A percentile compares a stretch with the other conserved stretches of the same genome.
Evolutionary conservation across 2,329 filamentous ascomycete genomes (phyloP).

Genomic region (Nemania diffusa): DNA sequence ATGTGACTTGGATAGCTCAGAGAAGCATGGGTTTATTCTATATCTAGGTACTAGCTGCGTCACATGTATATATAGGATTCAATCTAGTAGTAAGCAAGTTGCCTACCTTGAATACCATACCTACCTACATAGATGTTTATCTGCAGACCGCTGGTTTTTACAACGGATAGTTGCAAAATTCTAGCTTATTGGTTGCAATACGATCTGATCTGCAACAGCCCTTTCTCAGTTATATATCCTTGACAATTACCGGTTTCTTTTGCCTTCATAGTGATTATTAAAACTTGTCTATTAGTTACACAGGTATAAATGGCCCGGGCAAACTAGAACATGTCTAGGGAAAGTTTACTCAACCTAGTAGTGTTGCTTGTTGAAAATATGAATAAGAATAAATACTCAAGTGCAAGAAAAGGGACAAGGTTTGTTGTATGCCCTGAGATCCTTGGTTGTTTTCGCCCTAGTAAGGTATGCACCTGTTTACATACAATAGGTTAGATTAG

Average conservation of each 20-base stretch:
- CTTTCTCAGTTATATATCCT: not conserved
- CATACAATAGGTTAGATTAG: too few relatives aligned
- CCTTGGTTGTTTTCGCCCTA: not conserved
- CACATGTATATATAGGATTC: not conserved
- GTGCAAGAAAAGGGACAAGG: not conserved
- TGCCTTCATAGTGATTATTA: not conserved
- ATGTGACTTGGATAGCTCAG: too few relatives aligned
- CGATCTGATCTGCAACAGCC: not conserved
- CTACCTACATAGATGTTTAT: not conserved
- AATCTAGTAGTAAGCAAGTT: slow-evolving; percentile 9
- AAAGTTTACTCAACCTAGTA: too few relatives aligned
- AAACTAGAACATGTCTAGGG: too few relatives aligned
- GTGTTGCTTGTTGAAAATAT: not conserved
- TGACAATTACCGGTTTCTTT: not conserved
- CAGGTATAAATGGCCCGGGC: not conserved
- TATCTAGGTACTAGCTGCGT: too few relatives aligned
- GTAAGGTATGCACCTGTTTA: not conserved
- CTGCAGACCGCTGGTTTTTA: not conserved
- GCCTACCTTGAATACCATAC: not conserved
- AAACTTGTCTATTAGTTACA: not conserved
- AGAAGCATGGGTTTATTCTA: too few relatives aligned
- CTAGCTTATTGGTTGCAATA: slow-evolving; percentile 12
- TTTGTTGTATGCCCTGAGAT: not conserved
- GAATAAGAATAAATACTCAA: not conserved
- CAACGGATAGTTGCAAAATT: not conserved